Evolutionary conservation across 176 grass and related monocot species (phyloP).

Genomic region (Echinochloa phyllopogon): DNA sequence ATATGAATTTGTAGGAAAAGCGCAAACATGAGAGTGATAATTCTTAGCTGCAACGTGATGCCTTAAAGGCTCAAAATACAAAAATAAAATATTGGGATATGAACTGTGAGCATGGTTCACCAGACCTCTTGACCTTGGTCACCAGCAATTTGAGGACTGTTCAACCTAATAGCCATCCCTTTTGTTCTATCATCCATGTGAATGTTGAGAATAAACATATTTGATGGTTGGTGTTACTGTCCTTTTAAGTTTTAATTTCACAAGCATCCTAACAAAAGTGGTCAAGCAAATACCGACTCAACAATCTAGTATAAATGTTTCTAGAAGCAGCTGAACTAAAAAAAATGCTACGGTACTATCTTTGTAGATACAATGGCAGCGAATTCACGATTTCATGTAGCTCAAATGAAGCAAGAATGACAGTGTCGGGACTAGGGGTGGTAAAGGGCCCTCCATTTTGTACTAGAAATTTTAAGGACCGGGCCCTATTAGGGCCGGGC

Average conservation of each 20-base stretch:
- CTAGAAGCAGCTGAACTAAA: slow-evolving; percentile 5
- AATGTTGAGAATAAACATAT: slow-evolving; percentile 27
- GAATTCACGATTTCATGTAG: not conserved
- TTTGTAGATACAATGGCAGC: slow-evolving; percentile 15
- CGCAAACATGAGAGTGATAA: not conserved
- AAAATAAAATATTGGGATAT: not conserved
- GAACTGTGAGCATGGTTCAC: not conserved
- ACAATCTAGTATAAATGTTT: not conserved
- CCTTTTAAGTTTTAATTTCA: slow-evolving; percentile 7
- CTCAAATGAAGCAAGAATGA: not conserved
- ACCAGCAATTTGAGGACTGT: not conserved
- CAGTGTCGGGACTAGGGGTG: not conserved
- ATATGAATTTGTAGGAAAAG: not conserved
- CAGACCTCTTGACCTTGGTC: slow-evolving; percentile 2
- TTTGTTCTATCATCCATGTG: not conserved
- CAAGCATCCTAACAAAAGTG: not conserved
- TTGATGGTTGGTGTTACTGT: not conserved
- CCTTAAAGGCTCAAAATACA: not conserved
- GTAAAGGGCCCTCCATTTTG: no score
- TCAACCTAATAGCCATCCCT: not conserved
- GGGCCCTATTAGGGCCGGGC: no score
- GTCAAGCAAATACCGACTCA: slow-evolving; percentile 11
- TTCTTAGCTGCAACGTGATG: not conserved
- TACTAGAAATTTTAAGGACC: no score
- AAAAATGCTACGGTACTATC: not conserved